Evolutionary conservation across 176 grass and related monocot species (phyloP).

Genomic region (Urochloa ruziziensis): DNA sequence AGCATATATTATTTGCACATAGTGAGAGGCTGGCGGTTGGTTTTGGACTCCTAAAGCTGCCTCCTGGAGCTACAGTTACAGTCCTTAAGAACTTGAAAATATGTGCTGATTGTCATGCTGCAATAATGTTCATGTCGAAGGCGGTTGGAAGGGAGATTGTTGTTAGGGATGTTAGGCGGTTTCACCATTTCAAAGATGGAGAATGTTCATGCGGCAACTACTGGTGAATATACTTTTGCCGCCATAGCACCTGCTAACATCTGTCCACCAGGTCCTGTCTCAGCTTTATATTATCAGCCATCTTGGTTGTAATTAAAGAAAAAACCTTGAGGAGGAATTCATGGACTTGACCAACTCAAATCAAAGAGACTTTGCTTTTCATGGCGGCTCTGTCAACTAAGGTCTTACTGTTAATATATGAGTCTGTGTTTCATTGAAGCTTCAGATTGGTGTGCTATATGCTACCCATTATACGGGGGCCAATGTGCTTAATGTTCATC

Average conservation of each 20-base stretch:
- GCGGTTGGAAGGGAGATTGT: conserved; percentile 76
- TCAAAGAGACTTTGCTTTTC: background rate
- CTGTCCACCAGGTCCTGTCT: background rate
- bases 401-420: background rate
- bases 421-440: background rate
- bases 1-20: conserved; percentile 71
- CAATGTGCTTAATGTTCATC: background rate
- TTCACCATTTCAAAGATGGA: conserved; percentile 94
- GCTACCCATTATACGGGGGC: background rate
- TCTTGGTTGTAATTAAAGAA: conserved; percentile 4
- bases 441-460: background rate
- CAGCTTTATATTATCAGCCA: background rate
- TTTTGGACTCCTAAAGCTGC: conserved; percentile 82
- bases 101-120: conserved; percentile 85
- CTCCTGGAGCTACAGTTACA: conserved; percentile 63
- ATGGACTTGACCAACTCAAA: background rate
- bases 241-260: background rate
- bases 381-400: background rate
- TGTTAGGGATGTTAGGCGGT: conserved; percentile 79
- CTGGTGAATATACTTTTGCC: conserved; percentile 51
- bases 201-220: conserved; percentile 90
- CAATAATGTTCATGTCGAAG: conserved; percentile 81
- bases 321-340: background rate
- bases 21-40: conserved; percentile 87
- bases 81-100: conserved; percentile 97